These are phyloP conservation scores for Tulasnella sp. DNA, from an alignment of 768 basidiomycete species.

Conservation along the genomic window DNA sequence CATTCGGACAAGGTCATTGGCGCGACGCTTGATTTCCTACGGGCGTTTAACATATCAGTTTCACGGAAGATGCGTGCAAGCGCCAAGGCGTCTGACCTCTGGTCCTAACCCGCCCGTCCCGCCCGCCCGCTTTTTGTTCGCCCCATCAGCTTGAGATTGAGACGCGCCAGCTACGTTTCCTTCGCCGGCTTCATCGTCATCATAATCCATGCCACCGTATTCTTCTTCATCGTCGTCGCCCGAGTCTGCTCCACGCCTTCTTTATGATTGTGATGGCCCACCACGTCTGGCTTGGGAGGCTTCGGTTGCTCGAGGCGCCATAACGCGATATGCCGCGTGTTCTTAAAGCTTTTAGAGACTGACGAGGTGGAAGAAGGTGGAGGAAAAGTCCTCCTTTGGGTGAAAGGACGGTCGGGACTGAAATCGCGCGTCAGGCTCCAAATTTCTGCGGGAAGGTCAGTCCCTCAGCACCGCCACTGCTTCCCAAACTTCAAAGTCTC, in stretches of 20 bases:
- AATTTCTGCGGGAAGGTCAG: not conserved
- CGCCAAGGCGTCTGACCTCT: not conserved
- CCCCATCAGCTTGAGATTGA: not conserved
- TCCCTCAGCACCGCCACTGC: not conserved
- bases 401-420: not conserved
- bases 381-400: not conserved
- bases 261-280: conserved; percentile 23
- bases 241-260: conserved; percentile 29
- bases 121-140: not conserved
- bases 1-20: conserved; percentile 64
- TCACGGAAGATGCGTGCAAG: not conserved
- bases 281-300: not conserved
- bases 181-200: conserved; percentile 27
- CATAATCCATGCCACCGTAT: conserved; percentile 30
- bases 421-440: not conserved
- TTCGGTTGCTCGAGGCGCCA: not conserved
- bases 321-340: not conserved
- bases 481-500: no score
- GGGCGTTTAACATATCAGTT: not conserved
- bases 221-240: conserved; percentile 31
- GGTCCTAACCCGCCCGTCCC: not conserved
- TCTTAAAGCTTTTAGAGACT: not conserved
- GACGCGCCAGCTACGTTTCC: conserved; percentile 14
- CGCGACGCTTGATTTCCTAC: conserved; percentile 59
- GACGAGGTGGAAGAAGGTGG: not conserved